These are phyloP conservation scores for Colletotrichum coccodes DNA, from an alignment of 2,329 filamentous ascomycete genomes.

Conservation along the genomic window DNA sequence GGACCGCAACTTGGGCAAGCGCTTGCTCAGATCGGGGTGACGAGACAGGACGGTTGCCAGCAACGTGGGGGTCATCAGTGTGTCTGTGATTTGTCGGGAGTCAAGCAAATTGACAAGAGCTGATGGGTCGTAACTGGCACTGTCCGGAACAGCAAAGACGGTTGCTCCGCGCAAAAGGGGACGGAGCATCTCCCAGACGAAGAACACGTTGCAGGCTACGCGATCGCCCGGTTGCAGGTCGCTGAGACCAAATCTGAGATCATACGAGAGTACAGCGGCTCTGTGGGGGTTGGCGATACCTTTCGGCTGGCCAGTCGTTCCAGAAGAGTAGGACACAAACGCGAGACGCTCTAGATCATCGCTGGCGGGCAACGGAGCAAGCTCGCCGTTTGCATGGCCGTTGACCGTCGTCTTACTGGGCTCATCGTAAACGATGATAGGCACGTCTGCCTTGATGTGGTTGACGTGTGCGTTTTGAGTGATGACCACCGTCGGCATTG, in stretches of 20 bases:
- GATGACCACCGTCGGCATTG: constrained; percentile 75
- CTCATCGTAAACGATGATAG: constrained; percentile 73
- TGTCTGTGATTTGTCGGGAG: constrained; percentile 76
- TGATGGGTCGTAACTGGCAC: constrained; percentile 80
- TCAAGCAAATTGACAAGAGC: constrained; percentile 77
- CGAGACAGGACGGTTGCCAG: constrained; percentile 78
- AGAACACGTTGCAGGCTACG: constrained; percentile 90
- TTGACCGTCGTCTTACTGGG: constrained; percentile 38
- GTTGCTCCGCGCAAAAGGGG: constrained; percentile 81
- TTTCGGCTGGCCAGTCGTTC: constrained; percentile 83
- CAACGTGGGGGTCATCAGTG: constrained; percentile 85
- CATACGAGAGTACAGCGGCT: constrained; percentile 78
- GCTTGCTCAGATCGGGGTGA: constrained; percentile 71
- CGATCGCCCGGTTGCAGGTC: constrained; percentile 78
- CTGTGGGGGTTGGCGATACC: constrained; percentile 84
- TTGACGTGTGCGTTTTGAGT: constrained; percentile 72
- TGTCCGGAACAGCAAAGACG: constrained; percentile 79
- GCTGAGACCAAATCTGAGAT: constrained; percentile 76
- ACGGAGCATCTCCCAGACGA: constrained; percentile 85
- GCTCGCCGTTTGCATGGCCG: constrained; percentile 32
- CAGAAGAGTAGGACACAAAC: constrained; percentile 85
- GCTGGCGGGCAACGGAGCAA: constrained; percentile 65
- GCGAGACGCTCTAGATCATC: constrained; percentile 78
- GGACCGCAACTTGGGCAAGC: constrained; percentile 73
- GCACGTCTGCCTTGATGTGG: constrained; percentile 71